Conservation (phyloP, 306 rosid species). For the Rosa multiflora region DNA sequence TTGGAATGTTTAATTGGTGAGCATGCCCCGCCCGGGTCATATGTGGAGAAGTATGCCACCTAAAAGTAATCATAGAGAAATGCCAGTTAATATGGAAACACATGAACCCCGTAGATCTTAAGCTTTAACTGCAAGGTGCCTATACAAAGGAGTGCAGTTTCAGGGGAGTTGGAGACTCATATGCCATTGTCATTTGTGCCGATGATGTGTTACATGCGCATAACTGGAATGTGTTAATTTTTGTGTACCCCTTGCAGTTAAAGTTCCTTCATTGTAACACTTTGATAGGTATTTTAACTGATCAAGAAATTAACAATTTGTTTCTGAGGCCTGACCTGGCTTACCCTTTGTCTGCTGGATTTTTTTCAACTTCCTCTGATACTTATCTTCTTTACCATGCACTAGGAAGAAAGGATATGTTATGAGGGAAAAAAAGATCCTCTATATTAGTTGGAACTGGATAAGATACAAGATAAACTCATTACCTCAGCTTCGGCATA, state of each 20-base stretch:
- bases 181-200: background rate
- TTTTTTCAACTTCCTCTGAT: background rate
- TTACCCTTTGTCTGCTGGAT: background rate
- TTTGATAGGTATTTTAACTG: too few species aligned
- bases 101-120: background rate
- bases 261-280: background rate
- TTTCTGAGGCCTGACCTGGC: background rate
- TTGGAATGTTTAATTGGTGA: conserved; percentile 7
- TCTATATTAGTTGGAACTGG: background rate
- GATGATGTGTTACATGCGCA: background rate
- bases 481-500: background rate
- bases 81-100: background rate
- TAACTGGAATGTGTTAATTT: background rate
- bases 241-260: background rate
- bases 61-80: background rate
- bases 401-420: background rate
- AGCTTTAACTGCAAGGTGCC: background rate
- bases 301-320: background rate
- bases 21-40: background rate
- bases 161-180: background rate
- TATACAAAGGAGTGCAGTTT: background rate
- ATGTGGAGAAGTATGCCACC: background rate
- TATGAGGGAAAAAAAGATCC: background rate
- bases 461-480: background rate
- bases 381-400: background rate